phyloP scores from a whole-genome alignment of 371 early-diverging fungal genomes.

The Apophysomyces ossiformis region DNA sequence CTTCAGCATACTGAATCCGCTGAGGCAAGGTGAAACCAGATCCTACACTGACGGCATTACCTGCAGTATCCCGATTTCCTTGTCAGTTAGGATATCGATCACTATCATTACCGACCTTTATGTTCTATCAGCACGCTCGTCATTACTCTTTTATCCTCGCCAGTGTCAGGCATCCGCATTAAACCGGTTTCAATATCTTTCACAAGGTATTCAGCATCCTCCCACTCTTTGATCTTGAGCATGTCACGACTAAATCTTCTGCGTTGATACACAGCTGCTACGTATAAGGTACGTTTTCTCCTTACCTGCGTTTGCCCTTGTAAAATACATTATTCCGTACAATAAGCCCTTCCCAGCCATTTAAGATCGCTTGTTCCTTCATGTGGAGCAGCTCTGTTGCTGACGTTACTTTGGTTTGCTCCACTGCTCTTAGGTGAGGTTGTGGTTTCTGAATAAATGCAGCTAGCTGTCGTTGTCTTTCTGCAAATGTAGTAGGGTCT shows the following conservation, averaged over 20 bases:
- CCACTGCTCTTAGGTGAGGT: conserved; percentile 33
- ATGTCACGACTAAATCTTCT: conserved; percentile 43
- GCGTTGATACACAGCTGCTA: neutral
- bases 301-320: conserved; percentile 62
- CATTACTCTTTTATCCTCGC: conserved; percentile 44
- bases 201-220: conserved; percentile 61
- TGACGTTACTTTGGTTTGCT: conserved; percentile 35
- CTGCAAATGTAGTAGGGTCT: conserved; percentile 30
- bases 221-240: conserved; percentile 63
- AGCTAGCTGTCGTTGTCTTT: conserved; percentile 39
- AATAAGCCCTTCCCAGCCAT: conserved; percentile 67
- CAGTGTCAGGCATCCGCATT: conserved; percentile 55
- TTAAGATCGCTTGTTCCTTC: conserved; percentile 29
- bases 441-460: conserved; percentile 19
- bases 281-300: no score
- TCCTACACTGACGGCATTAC: conserved; percentile 57
- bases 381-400: conserved; percentile 34
- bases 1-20: conserved; percentile 45
- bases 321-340: conserved; percentile 55
- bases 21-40: conserved; percentile 58
- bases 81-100: neutral
- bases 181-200: conserved; percentile 52
- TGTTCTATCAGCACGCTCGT: conserved; percentile 56
- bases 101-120: conserved; percentile 32
- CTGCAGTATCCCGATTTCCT: conserved; percentile 7